Evolutionary conservation across 1,284 basidiomycete genomes (phyloP).

Genomic region (Irpex rosettiformis): DNA sequence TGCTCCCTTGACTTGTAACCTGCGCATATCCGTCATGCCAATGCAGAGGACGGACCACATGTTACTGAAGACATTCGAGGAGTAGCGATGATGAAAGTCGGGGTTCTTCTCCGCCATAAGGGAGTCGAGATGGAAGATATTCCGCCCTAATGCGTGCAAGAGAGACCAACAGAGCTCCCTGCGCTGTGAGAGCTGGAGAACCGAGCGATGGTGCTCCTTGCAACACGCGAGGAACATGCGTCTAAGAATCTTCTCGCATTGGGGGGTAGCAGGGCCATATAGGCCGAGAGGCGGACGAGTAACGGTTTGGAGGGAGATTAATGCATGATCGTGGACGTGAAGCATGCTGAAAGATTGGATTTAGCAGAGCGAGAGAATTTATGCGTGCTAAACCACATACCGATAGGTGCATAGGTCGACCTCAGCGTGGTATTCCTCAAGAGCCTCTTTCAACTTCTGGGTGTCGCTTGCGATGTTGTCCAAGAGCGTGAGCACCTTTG

Average conservation of each 20-base stretch:
- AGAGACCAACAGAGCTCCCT: neutral
- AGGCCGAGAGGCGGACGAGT: neutral
- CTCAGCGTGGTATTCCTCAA: neutral
- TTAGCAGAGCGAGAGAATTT: neutral
- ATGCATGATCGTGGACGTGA: neutral
- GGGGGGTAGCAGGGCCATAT: neutral
- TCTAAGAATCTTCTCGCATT: neutral
- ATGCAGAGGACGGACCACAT: neutral
- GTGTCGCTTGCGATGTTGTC: neutral
- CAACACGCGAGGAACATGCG: neutral
- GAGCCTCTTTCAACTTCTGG: neutral
- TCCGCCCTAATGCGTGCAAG: neutral
- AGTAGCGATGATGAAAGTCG: neutral
- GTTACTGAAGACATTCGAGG: neutral
- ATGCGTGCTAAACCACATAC: no score
- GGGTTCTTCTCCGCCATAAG: neutral
- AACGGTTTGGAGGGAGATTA: neutral
- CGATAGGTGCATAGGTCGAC: neutral
- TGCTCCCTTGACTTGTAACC: neutral
- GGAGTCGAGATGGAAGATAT: neutral
- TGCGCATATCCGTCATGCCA: neutral
- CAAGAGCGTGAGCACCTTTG: neutral
- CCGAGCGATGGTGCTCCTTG: neutral
- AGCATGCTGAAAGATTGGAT: neutral
- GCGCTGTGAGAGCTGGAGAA: neutral